Evolutionary conservation across 495 filamentous ascomycete genomes (phyloP).

Genomic region (Penicillium egyptiacum): DNA sequence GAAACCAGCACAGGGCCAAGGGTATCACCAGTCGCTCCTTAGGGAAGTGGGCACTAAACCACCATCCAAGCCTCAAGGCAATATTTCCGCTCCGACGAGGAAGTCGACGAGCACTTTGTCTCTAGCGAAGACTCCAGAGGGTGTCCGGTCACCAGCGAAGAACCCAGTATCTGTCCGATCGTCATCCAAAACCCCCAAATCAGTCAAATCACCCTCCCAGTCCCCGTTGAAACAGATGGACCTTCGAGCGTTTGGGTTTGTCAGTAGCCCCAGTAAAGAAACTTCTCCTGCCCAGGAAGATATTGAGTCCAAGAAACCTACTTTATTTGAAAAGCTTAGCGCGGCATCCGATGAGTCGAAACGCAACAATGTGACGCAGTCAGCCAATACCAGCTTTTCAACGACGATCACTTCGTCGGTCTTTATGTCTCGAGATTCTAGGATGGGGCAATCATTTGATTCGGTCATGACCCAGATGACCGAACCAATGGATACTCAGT

Average conservation of each 20-base stretch:
- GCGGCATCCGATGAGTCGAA: constrained; percentile 8
- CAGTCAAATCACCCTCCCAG: background rate
- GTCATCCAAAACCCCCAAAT: background rate
- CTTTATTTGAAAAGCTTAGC: constrained; percentile 1
- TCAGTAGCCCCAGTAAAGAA: background rate
- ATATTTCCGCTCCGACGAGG: background rate
- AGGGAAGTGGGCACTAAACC: background rate
- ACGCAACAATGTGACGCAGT: background rate
- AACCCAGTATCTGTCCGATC: background rate
- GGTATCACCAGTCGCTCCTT: background rate
- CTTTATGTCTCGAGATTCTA: constrained; percentile 16
- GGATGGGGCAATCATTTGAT: constrained; percentile 33
- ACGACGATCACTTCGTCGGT: constrained; percentile 23
- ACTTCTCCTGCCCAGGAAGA: constrained; percentile 5
- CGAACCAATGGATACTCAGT: constrained; percentile 30
- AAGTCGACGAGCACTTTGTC: background rate
- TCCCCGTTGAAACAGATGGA: constrained; percentile 7
- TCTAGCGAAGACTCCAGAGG: background rate
- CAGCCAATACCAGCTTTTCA: constrained; percentile 28
- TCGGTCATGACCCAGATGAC: constrained; percentile 37
- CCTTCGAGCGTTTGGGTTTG: constrained; percentile 1
- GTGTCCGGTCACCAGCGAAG: background rate
- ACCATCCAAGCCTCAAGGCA: background rate
- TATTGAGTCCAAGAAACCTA: constrained; percentile 11
- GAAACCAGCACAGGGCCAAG: background rate